Conservation (phyloP, 2,329 filamentous ascomycete genomes). For the Phialophora chinensis region DNA sequence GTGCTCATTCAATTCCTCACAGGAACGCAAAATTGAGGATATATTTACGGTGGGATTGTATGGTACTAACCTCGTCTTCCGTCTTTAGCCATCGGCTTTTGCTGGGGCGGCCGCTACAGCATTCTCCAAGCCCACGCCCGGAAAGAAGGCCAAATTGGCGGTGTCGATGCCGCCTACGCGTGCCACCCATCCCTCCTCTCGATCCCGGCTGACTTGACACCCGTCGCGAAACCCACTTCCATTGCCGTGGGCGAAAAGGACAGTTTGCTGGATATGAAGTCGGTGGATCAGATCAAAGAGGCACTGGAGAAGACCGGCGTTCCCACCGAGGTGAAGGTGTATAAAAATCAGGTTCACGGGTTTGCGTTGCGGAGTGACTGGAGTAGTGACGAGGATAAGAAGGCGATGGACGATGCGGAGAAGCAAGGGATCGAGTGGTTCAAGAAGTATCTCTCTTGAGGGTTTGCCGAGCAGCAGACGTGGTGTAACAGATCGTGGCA, state of each 20-base stretch:
- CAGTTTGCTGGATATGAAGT: constrained; percentile 48
- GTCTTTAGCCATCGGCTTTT: constrained; percentile 50
- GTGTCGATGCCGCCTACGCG: constrained; percentile 51
- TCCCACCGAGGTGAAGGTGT: constrained; percentile 49
- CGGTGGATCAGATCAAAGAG: constrained; percentile 50
- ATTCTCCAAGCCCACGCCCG: constrained; percentile 44
- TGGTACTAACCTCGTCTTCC: background rate
- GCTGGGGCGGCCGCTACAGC: constrained; percentile 54
- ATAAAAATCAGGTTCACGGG: constrained; percentile 54
- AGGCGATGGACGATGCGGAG: constrained; percentile 54
- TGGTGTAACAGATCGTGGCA: background rate
- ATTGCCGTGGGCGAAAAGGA: constrained; percentile 53
- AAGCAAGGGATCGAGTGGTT: constrained; percentile 52
- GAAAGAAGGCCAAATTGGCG: constrained; percentile 39
- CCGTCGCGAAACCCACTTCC: constrained; percentile 48
- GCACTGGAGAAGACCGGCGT: constrained; percentile 49
- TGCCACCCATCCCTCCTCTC: constrained; percentile 52
- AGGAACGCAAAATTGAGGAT: background rate
- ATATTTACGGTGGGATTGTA: no score
- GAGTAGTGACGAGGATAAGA: constrained; percentile 53
- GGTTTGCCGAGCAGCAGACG: background rate
- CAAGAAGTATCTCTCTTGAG: constrained; percentile 45
- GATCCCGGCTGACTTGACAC: constrained; percentile 52
- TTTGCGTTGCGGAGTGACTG: constrained; percentile 52
- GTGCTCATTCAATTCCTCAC: background rate